phyloP scores from a whole-genome alignment of 371 early-diverging fungal genomes.

The Mucor plumbeus region DNA sequence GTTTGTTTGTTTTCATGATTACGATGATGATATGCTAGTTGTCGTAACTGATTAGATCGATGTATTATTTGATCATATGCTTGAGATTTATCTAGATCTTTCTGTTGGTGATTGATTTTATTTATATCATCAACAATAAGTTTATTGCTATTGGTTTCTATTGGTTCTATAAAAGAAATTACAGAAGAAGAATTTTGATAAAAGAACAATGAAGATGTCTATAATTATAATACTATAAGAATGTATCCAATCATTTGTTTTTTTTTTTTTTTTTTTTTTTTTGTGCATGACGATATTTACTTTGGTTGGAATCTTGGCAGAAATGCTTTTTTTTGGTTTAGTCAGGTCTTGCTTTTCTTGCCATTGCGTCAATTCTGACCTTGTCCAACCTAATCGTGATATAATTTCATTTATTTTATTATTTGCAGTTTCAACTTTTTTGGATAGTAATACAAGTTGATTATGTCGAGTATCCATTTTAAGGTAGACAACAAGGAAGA shows the following conservation, averaged over 20 bases:
- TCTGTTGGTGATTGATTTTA: too few species aligned
- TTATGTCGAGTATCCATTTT: slow-evolving; percentile 22
- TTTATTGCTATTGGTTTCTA: not conserved
- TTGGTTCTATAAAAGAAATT: slow-evolving; percentile 12
- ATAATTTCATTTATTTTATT: slow-evolving; percentile 18
- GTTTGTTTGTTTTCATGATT: not conserved
- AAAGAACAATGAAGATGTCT: slow-evolving; percentile 9
- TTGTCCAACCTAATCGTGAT: slow-evolving; percentile 23
- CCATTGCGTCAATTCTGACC: slow-evolving; percentile 17
- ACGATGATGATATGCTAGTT: not conserved
- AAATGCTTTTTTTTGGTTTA: not conserved
- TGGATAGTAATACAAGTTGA: slow-evolving; percentile 20
- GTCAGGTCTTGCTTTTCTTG: slow-evolving; percentile 5
- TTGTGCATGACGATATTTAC: not conserved
- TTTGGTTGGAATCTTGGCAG: not conserved
- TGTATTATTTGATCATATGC: slow-evolving; percentile 16
- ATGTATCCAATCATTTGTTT: not conserved
- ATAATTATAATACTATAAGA: not conserved
- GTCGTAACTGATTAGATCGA: slow-evolving; percentile 6
- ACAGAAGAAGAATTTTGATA: slow-evolving; percentile 12
- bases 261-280: not conserved
- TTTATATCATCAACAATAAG: not conserved
- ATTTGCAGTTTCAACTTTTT: slow-evolving; percentile 22
- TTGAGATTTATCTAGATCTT: slow-evolving; percentile 7
- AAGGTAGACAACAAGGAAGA: not conserved